phyloP scores from a whole-genome alignment of 768 basidiomycete species.

The Mycena polygramma region DNA sequence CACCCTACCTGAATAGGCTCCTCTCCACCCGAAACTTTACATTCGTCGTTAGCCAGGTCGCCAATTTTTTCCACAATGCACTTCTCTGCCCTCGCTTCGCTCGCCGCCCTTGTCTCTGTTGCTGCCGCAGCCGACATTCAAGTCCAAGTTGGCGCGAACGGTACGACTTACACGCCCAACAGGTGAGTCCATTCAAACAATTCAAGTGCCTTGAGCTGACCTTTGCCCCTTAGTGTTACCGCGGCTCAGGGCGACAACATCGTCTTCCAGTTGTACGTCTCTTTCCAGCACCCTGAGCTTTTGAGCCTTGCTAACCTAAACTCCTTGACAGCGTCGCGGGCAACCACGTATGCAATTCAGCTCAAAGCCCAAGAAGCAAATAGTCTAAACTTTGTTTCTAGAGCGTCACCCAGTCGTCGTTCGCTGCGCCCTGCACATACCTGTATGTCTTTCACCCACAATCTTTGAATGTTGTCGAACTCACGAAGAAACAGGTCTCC shows the following conservation, averaged over 20 bases:
- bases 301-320: constrained; percentile 8
- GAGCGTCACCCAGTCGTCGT: constrained; percentile 63
- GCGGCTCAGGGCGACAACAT: constrained; percentile 36
- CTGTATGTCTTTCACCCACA: constrained; percentile 20
- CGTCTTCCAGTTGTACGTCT: constrained; percentile 36
- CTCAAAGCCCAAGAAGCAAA: too few relatives aligned
- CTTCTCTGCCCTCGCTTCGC: constrained; percentile 29
- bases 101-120: constrained; percentile 18
- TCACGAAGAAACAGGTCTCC: constrained; percentile 36
- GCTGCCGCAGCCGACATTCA: constrained; percentile 24
- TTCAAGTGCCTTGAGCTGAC: neutral
- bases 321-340: constrained; percentile 39
- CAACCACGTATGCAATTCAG: constrained; percentile 47
- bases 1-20: constrained; percentile 1
- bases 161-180: constrained; percentile 15
- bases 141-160: constrained; percentile 24
- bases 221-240: constrained; percentile 29
- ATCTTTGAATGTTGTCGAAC: neutral
- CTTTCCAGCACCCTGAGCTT: neutral
- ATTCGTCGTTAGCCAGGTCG: constrained; percentile 8
- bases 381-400: constrained; percentile 27
- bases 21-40: neutral
- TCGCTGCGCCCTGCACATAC: constrained; percentile 55
- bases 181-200: constrained; percentile 4
- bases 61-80: constrained; percentile 31